Evolutionary conservation across 1,139 yeast species (phyloP).

Genomic region (Saccharomyces hybrid): DNA sequence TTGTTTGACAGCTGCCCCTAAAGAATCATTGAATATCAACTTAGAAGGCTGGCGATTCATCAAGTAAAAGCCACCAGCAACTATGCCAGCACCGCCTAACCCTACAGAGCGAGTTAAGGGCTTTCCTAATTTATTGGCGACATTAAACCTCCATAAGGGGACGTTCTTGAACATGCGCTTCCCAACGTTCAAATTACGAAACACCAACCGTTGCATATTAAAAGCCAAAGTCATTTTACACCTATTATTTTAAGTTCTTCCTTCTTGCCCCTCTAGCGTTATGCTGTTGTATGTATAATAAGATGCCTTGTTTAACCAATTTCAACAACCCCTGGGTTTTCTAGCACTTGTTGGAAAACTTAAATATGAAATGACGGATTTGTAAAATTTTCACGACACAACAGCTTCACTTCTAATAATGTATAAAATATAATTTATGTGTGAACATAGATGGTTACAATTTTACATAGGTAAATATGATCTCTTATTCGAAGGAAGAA

Average conservation of each 20-base stretch:
- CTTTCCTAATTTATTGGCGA: neutral
- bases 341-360: neutral
- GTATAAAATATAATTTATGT: neutral
- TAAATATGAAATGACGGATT: neutral
- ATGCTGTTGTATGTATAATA: neutral
- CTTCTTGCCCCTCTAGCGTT: neutral
- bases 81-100: constrained; percentile 1
- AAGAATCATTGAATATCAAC: constrained; percentile 2
- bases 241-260: neutral
- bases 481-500: neutral
- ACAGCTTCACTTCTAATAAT: neutral
- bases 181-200: neutral
- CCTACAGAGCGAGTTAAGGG: neutral
- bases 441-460: neutral
- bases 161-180: neutral
- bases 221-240: neutral
- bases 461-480: neutral
- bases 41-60: neutral
- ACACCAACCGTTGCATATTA: neutral
- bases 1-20: neutral
- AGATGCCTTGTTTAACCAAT: neutral
- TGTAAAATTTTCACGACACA: neutral
- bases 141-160: neutral
- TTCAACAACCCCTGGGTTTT: neutral
- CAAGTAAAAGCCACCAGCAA: constrained; percentile 1